These are phyloP conservation scores for Solanum paucissectum DNA, from an alignment of 257 asterid genomes.

Conservation along the genomic window DNA sequence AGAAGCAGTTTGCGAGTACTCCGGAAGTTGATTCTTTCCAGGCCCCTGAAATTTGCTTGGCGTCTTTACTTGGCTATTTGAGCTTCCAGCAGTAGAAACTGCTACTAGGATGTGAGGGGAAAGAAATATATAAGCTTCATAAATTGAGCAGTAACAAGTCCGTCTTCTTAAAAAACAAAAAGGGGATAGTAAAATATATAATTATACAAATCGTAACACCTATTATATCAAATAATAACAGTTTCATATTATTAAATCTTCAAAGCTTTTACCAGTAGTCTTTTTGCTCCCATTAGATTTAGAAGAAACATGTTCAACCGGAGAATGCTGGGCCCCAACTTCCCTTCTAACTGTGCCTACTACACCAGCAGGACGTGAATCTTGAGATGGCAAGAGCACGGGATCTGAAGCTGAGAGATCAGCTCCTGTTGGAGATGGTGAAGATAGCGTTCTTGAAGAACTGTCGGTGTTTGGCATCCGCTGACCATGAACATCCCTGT, in stretches of 20 bases:
- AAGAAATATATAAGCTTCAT: background rate
- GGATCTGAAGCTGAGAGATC: slow-evolving; percentile 39
- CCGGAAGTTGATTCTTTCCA: slow-evolving; percentile 49
- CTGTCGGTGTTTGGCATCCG: slow-evolving; percentile 17
- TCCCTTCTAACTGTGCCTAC: slow-evolving; percentile 26
- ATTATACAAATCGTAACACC: background rate
- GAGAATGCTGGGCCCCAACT: slow-evolving; percentile 21
- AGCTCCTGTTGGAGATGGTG: slow-evolving; percentile 29
- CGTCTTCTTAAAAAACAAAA: background rate
- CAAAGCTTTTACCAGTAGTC: slow-evolving; percentile 22
- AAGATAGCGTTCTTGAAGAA: slow-evolving; percentile 16
- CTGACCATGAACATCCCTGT: slow-evolving; percentile 18
- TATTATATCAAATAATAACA: background rate
- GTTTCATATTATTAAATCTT: slow-evolving; percentile 11
- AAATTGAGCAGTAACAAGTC: background rate
- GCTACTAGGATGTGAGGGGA: slow-evolving; percentile 9
- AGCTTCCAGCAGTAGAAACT: slow-evolving; percentile 30
- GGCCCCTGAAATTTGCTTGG: slow-evolving; percentile 28
- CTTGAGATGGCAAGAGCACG: slow-evolving; percentile 36
- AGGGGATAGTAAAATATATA: background rate
- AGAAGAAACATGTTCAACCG: slow-evolving; percentile 19
- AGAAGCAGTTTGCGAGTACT: slow-evolving; percentile 31
- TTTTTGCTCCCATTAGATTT: slow-evolving; percentile 25
- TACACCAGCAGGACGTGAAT: slow-evolving; percentile 20
- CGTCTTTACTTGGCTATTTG: slow-evolving; percentile 30